Evolutionary conservation across 2,329 filamentous ascomycete genomes (phyloP), one percentile per base, ranked within the genome.

Genomic region (Claviceps paspali): DNA sequence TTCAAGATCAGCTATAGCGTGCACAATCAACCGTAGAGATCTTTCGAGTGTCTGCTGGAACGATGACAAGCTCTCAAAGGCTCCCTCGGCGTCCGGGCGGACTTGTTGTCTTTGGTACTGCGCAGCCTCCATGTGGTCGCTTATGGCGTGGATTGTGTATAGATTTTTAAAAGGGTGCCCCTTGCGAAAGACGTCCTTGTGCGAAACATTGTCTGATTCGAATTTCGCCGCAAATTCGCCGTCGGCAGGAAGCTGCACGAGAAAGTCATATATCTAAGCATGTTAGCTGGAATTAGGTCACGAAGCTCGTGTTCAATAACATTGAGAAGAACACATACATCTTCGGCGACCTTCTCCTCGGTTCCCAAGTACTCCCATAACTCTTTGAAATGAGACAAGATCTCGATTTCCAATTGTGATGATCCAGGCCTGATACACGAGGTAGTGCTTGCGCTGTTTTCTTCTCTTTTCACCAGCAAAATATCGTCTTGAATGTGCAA

Each of bases 301-400:
- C 7, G 5, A 12, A n/a, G 5, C 21, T 17, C 4, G 28, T 33
- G 21, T 27, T 6, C 5, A 21, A 10, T 14, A 21, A 33, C 9
- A 12, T 7, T n/a, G 11, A 33, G n/a, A 21, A 12, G 12, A 30
- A 4, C 14, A 41, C 58, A 46, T 63, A 80, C 77, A 63, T 82
- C 76, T 50, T 70, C 64, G 6, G 82, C 76, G 29, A 85, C 61
- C 35, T 62, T 65, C 41, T 87, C 77, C 31, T 82, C 72, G 60
- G 87, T 71, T 44, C 76, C 75, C 38, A 96, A 66, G 49, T 88
- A 81, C 30, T 75, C 71, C 68, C 91, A 94, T 18, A 98, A 61
- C 42, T 88, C 77, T 38, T 83, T 71, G 49, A 94, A 93, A 54
- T 92, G 82, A 40, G 76, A 70, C 46, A 91, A 63, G 17, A 96